These are phyloP conservation scores for Chytriomyces confervae DNA, from an alignment of 192 early-diverging fungal genomes.

Conservation along the genomic window DNA sequence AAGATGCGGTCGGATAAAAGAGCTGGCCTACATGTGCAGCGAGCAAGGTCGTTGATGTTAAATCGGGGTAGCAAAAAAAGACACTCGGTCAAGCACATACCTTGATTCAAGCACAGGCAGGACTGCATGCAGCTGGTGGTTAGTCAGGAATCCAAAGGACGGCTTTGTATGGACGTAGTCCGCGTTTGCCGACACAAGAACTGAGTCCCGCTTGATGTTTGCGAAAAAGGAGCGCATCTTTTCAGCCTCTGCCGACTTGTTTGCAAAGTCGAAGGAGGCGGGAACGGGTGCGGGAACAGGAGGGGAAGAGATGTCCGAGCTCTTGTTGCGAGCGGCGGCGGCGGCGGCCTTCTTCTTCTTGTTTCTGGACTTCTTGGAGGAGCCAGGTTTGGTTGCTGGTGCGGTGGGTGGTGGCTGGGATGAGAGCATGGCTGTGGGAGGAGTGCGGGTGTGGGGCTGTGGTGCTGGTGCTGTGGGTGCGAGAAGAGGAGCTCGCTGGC, in stretches of 20 bases:
- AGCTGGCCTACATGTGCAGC: not conserved
- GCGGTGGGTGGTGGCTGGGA: too few relatives aligned
- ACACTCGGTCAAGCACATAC: not conserved
- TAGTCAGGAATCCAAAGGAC: constrained; percentile 16
- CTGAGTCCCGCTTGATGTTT: constrained; percentile 15
- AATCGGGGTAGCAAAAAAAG: not conserved
- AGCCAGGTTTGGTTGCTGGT: too few relatives aligned
- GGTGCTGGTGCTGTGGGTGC: too few relatives aligned
- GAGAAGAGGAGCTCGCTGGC: too few relatives aligned
- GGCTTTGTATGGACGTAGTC: constrained; percentile 19
- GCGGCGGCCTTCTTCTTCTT: too few relatives aligned
- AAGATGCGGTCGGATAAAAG: constrained; percentile 11
- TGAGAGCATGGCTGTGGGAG: too few relatives aligned
- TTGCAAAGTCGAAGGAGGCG: not conserved
- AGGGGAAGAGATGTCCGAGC: too few relatives aligned
- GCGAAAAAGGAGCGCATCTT: constrained; percentile 23
- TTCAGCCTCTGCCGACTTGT: not conserved
- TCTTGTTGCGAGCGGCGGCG: too few relatives aligned
- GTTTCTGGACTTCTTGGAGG: too few relatives aligned
- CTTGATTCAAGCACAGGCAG: constrained; percentile 9
- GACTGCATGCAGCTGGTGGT: constrained; percentile 17
- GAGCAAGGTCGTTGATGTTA: not conserved
- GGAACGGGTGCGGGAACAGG: too few relatives aligned
- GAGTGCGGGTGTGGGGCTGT: too few relatives aligned
- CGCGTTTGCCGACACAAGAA: constrained; percentile 4